Conservation (phyloP, 495 filamentous ascomycete species). For the Penicillium cosmopolitanum region DNA sequence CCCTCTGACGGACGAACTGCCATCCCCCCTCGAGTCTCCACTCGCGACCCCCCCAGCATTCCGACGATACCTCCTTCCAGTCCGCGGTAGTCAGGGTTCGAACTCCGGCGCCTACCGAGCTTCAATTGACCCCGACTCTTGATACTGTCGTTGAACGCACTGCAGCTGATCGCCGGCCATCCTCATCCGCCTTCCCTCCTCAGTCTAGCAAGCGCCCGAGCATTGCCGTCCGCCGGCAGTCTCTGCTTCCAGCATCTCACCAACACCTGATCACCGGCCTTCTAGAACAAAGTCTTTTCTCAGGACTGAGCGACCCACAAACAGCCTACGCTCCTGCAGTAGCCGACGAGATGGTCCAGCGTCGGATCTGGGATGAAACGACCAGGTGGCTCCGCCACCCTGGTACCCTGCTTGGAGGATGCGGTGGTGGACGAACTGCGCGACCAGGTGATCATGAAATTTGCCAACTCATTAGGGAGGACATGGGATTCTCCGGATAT, state of each 20-base stretch:
- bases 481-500: conserved; percentile 90
- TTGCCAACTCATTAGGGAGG: conserved; percentile 86
- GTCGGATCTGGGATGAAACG: conserved; percentile 96
- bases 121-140: conserved; percentile 37
- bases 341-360: conserved; percentile 51
- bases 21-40: conserved; percentile 27
- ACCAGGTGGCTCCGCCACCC: conserved; percentile 79
- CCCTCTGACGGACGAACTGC: conserved; percentile 27
- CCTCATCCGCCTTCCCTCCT: conserved; percentile 23
- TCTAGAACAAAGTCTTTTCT: conserved; percentile 36
- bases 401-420: conserved; percentile 82
- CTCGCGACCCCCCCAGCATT: conserved; percentile 30
- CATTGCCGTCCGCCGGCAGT: conserved; percentile 52
- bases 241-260: conserved; percentile 50
- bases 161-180: conserved; percentile 21
- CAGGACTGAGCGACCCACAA: conserved; percentile 27
- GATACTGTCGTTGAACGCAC: conserved; percentile 37
- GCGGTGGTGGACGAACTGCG: conserved; percentile 94
- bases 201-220: conserved; percentile 43
- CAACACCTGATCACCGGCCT: conserved; percentile 49
- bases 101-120: conserved; percentile 20
- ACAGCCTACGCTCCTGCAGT: conserved; percentile 23
- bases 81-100: conserved; percentile 19
- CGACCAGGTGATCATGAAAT: conserved; percentile 90
- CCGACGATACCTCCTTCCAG: conserved; percentile 29